Evolutionary conservation across 2,329 filamentous ascomycete genomes (phyloP).

Genomic region (Epichloe gansuensis): DNA sequence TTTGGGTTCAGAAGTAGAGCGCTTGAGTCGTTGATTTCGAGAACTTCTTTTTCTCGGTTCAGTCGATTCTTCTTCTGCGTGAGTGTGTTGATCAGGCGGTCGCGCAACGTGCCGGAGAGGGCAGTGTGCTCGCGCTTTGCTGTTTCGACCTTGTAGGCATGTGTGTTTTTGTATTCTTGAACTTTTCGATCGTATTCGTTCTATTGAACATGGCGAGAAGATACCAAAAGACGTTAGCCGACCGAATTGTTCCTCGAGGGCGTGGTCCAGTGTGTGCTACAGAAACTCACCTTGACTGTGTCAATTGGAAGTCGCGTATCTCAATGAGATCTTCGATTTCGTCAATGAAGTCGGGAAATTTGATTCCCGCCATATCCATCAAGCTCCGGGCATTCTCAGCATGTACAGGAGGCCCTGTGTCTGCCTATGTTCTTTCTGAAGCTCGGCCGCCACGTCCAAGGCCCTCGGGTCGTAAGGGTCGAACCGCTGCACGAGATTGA

Average conservation of each 20-base stretch:
- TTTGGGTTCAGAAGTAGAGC: slow-evolving; percentile 55
- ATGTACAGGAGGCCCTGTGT: slow-evolving; percentile 27
- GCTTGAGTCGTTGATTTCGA: slow-evolving; percentile 55
- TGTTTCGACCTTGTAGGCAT: slow-evolving; percentile 49
- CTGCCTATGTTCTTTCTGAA: slow-evolving; percentile 43
- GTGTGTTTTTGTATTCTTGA: slow-evolving; percentile 45
- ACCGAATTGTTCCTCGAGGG: background rate
- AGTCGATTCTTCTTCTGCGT: slow-evolving; percentile 52
- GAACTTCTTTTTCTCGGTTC: slow-evolving; percentile 53
- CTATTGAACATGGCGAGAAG: slow-evolving; percentile 22
- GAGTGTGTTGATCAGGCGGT: slow-evolving; percentile 55
- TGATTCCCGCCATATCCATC: slow-evolving; percentile 65
- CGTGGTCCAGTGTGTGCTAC: background rate
- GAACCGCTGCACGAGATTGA: slow-evolving; percentile 72
- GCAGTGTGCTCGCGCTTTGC: slow-evolving; percentile 49
- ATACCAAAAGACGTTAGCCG: slow-evolving; percentile 2
- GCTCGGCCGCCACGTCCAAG: slow-evolving; percentile 57
- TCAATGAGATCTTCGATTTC: slow-evolving; percentile 83
- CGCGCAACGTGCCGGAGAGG: slow-evolving; percentile 48
- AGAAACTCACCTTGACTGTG: slow-evolving; percentile 58
- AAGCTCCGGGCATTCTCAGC: slow-evolving; percentile 40
- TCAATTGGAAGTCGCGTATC: slow-evolving; percentile 71
- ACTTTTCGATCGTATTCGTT: slow-evolving; percentile 51
- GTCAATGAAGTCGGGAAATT: slow-evolving; percentile 75
- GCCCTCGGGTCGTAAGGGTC: slow-evolving; percentile 66